These are phyloP conservation scores for Naganishia antarctica DNA, from an alignment of 768 basidiomycete genomes.

Conservation along the genomic window DNA sequence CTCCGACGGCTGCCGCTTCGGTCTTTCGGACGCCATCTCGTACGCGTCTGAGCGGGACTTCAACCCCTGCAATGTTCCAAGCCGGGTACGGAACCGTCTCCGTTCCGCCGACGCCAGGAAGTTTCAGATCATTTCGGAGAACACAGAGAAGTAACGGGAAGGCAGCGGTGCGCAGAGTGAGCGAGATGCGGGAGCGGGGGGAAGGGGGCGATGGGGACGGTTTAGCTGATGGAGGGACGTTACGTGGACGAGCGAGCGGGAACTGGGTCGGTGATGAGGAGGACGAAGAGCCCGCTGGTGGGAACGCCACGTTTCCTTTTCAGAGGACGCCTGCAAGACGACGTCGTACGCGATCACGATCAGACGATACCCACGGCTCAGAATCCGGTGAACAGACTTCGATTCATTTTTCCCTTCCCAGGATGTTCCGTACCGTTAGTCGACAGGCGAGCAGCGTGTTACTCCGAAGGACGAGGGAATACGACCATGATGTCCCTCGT, in stretches of 20 bases:
- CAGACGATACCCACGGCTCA: background rate
- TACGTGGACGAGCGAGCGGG: background rate
- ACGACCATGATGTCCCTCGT: slow-evolving; percentile 10
- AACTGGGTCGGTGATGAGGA: background rate
- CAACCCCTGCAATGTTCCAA: background rate
- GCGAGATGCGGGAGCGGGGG: background rate
- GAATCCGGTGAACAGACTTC: background rate
- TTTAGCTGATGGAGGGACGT: too few species aligned
- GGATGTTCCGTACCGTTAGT: slow-evolving; percentile 4
- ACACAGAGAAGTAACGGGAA: background rate
- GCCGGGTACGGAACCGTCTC: background rate
- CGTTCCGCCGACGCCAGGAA: background rate
- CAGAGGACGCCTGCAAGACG: background rate
- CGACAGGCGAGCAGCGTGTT: slow-evolving; percentile 8
- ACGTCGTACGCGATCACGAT: background rate
- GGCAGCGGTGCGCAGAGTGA: background rate
- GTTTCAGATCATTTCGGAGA: slow-evolving; percentile 2
- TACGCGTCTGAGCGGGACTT: background rate
- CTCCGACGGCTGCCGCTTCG: background rate
- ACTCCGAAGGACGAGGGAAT: background rate
- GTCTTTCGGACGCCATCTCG: background rate
- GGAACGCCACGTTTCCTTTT: background rate
- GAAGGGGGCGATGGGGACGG: background rate
- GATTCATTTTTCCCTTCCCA: background rate
- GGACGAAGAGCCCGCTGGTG: background rate